A percentile compares a stretch with the other conserved stretches of the same genome.
Conservation (phyloP, 352 stramenopile genomes). For the Pythium scleroteichum region DNA sequence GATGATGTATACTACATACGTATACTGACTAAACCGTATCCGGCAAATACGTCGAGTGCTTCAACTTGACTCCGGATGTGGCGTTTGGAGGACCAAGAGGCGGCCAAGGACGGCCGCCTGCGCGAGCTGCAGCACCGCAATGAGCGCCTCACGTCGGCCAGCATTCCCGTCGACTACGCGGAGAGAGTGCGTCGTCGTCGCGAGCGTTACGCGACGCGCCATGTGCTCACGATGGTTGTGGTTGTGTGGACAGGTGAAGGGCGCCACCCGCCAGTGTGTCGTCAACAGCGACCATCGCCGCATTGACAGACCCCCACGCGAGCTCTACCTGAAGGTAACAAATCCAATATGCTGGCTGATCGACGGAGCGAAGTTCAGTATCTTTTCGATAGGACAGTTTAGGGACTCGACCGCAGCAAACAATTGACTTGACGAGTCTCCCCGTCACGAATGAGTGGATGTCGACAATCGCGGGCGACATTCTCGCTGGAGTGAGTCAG, state of each 20-base stretch:
- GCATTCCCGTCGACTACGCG: slow-evolving; percentile 22
- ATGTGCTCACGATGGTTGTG: neutral
- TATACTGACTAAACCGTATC: slow-evolving; percentile 8
- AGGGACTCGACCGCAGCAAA: neutral
- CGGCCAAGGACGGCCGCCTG: slow-evolving; percentile 17
- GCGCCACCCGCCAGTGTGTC: neutral
- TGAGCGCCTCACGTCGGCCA: slow-evolving; percentile 12
- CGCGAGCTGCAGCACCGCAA: slow-evolving; percentile 10
- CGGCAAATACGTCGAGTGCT: slow-evolving; percentile 2
- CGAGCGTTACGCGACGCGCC: too few species aligned
- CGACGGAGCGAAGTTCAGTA: too few species aligned
- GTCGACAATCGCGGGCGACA: slow-evolving; percentile 9
- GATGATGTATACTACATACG: slow-evolving; percentile 11
- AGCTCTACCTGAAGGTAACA: slow-evolving; percentile 28
- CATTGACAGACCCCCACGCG: slow-evolving; percentile 9
- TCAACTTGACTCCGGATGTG: slow-evolving; percentile 26
- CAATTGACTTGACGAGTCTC: slow-evolving; percentile 21
- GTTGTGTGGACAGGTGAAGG: slow-evolving; percentile 9
- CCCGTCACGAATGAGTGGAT: slow-evolving; percentile 19
- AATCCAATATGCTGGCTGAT: too few species aligned
- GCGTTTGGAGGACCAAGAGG: slow-evolving; percentile 24
- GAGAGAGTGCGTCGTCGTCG: slow-evolving; percentile 21
- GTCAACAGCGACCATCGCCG: slow-evolving; percentile 6
- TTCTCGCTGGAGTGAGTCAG: neutral
- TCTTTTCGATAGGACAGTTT: slow-evolving; percentile 5